phyloP scores from a whole-genome alignment of 208 protist species.

The Acanthamoeba quina region DNA sequence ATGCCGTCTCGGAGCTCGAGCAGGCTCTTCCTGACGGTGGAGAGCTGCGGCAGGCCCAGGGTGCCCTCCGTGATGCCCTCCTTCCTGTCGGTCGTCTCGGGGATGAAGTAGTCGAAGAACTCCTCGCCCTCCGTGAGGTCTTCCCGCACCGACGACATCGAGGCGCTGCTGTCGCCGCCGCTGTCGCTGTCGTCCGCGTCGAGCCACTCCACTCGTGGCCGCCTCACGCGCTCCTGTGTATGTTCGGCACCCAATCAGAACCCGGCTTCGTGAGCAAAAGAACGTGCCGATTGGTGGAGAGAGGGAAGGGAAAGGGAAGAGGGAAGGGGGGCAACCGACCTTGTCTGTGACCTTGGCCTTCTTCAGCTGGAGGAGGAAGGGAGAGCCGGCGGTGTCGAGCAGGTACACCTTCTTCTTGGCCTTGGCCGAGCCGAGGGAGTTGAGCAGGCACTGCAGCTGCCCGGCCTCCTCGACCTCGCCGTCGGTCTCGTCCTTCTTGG shows the following conservation, averaged over 20 bases:
- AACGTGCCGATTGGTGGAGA: too few species aligned
- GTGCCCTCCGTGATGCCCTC: constrained; percentile 2
- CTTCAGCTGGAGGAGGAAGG: constrained; percentile 9
- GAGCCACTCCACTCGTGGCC: constrained; percentile 17
- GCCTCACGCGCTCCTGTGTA: neutral
- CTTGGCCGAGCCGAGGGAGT: constrained; percentile 32
- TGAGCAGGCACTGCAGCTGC: constrained; percentile 17
- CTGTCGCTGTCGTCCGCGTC: neutral
- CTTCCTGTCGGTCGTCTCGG: neutral
- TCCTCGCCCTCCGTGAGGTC: constrained; percentile 13
- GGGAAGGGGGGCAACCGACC: neutral
- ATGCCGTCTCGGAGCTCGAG: constrained; percentile 14
- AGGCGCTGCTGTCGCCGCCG: neutral
- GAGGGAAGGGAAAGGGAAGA: neutral
- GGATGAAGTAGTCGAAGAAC: constrained; percentile 29
- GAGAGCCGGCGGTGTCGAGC: constrained; percentile 13
- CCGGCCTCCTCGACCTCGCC: neutral
- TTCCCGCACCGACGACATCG: neutral
- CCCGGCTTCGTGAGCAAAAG: neutral
- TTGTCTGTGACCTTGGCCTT: neutral
- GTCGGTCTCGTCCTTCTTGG: constrained; percentile 26
- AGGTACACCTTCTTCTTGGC: constrained; percentile 43
- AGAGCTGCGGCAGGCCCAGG: neutral
- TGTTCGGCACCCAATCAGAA: too few species aligned
- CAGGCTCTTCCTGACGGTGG: neutral